Evolutionary conservation across 345 rosid genomes (phyloP), one percentile per base, ranked within the genome.

Genomic region (Ricinus communis): DNA sequence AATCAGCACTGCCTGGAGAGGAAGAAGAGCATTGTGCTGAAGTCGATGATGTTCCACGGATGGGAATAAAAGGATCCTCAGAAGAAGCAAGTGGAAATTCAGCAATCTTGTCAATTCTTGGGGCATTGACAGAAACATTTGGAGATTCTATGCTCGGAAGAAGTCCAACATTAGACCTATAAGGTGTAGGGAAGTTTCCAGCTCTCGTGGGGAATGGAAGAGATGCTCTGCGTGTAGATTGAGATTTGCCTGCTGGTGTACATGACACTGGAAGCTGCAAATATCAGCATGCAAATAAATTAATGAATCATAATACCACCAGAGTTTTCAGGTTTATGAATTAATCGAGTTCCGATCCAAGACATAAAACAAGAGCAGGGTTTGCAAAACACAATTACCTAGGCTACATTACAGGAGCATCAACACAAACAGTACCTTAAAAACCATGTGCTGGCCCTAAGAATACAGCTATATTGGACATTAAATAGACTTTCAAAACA

Each of bases 181-280:
- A 66, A n/a, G 80, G 87, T 60, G 78, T 74, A 30, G 66, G 85
- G n/a, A 66, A 12, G 9, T 84, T 75, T 50, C 68, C 54, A 5
- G 79, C 75, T 77, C 50, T 74, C 36, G 65, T 67, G 38, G 76
- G 62, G 65, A 87, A 74, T 36, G 98, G 98, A 63, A 93, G 91
- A 74, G 97, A 91, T 45, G 63, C 86, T 74, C 97, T 87, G 65
- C 96, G 86, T 7, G 85, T 47, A 28, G 80, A 0, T 6, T 70
- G 78, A 38, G 77, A 65, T 69, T 75, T 85, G 70, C 76, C 77
- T 19, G 77, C 73, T 16, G 84, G 80, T 65, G 79, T 61, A 25
- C 74, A 78, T 4, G 85, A 74, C 61, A 61, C 76, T 22, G 81
- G 85, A 69, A 82, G 68, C 92, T 90, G 91, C 69, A 79, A 67